Conservation (phyloP, 176 grass and related monocot species). For the Triticum timopheevii region DNA sequence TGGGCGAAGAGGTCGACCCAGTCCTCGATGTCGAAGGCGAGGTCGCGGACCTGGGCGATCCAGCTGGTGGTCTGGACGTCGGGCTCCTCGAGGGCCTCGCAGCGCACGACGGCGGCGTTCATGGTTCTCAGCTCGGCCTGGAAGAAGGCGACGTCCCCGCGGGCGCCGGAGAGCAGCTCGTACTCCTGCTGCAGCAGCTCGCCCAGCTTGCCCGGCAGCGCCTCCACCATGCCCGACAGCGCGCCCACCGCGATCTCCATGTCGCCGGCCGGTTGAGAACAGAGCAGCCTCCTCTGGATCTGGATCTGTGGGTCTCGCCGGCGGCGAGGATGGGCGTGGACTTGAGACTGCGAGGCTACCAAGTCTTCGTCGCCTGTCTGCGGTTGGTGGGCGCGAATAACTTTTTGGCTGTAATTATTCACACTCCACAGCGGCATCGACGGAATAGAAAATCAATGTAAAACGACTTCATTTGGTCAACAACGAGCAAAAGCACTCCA, state of each 20-base stretch:
- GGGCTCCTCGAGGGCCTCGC: conserved; percentile 21
- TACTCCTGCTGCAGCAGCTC: conserved; percentile 43
- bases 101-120: conserved; percentile 29
- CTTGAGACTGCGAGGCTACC: background rate
- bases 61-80: conserved; percentile 21
- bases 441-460: too few species aligned
- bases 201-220: conserved; percentile 39
- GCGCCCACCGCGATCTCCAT: conserved; percentile 50
- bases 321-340: conserved; percentile 27
- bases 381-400: background rate
- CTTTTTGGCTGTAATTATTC: background rate
- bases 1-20: conserved; percentile 40
- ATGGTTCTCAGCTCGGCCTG: conserved; percentile 30
- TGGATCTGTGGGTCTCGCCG: background rate
- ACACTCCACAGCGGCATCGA: background rate
- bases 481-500: too few species aligned
- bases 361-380: conserved; percentile 4
- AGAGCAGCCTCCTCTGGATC: background rate
- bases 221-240: conserved; percentile 37
- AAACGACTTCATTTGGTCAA: too few species aligned
- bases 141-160: conserved; percentile 34
- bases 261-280: background rate
- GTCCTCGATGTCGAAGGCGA: conserved; percentile 7
- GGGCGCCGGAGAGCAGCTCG: conserved; percentile 35
- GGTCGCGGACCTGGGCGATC: background rate